Evolutionary conservation across 2,329 filamentous ascomycete genomes (phyloP).

Genomic region (Simplicillium sp.): DNA sequence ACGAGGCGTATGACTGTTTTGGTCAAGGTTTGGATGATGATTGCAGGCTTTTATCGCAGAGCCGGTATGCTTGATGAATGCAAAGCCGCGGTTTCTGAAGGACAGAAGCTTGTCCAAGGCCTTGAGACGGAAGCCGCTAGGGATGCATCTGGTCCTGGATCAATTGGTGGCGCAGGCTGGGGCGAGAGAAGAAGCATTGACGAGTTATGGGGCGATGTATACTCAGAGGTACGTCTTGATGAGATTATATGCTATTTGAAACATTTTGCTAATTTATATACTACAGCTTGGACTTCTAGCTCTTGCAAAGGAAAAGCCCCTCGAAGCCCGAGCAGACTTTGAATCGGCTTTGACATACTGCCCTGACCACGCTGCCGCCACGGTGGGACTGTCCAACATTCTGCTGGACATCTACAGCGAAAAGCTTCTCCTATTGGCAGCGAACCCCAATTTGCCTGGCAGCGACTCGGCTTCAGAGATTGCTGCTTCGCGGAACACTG

Average conservation of each 20-base stretch:
- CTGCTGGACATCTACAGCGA: constrained; percentile 77
- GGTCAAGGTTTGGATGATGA: constrained; percentile 80
- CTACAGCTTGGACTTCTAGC: constrained; percentile 58
- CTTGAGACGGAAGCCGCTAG: constrained; percentile 59
- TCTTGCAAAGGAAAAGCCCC: constrained; percentile 49
- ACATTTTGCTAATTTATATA: constrained; percentile 16
- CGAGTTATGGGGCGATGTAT: constrained; percentile 76
- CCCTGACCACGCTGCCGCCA: constrained; percentile 70
- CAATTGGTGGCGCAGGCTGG: constrained; percentile 61
- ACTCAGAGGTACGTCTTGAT: constrained; percentile 58
- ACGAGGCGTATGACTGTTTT: constrained; percentile 45
- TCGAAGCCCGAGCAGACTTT: constrained; percentile 66
- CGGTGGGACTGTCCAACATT: constrained; percentile 74
- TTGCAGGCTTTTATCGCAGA: constrained; percentile 78
- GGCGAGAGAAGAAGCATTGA: constrained; percentile 73
- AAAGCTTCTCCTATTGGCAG: constrained; percentile 49
- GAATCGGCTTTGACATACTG: constrained; percentile 74
- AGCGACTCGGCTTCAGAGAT: constrained; percentile 9
- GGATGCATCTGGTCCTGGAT: constrained; percentile 52
- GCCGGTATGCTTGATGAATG: constrained; percentile 74
- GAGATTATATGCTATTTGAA: not conserved
- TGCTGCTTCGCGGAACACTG: constrained; percentile 1
- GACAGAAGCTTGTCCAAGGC: constrained; percentile 61
- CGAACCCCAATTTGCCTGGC: constrained; percentile 34
- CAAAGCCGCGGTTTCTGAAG: constrained; percentile 71